Base-by-base conservation (phyloP, 148 eudicot genomes). In the Vaccinium myrtillus region DNA sequence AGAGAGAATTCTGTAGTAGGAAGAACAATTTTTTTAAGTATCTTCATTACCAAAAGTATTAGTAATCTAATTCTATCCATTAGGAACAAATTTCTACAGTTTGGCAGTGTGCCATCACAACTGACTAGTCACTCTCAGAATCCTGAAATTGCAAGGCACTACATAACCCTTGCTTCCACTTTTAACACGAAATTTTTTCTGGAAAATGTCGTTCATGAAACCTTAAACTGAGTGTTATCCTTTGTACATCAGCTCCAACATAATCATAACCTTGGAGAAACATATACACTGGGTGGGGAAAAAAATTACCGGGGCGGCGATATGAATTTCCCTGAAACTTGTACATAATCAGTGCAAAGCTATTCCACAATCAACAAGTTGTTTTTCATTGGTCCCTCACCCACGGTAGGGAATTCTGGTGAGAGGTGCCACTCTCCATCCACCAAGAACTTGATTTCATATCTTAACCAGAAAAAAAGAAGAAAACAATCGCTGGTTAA, bases 381-480 rank as follows among this genome's bases (percentile, higher is more conserved):
- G 86, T 96, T 96, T 90, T 90, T 56, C 87, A 84, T 91, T 65
- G 86, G 84, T 75, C 99, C 99, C 84, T 93, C 99, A 16, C 98
- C 99, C 39, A 90, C 86, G 3, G 92, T 92, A 18, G 94, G 98
- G 73, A 90, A 90, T 81, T 95, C 98, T 12, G 96, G 90, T 32
- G 98, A 93, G 69, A 96, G 79, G 5, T 86, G 85, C 99, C 99
- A 96, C 73, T 95, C 97, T 81, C 98, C 99, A 86, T 96, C 98
- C 59, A 96, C 94, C 91, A 96, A 84, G 89, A 96, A 95, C 88
- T 95, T 96, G 77, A 96, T 92, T 90, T 91, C 90, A 30, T 91
- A 90, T 82, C 90, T 88, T 80, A 51, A 74, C 36, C 46, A 2
- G 7, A 58, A 50, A 48, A 78, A 18, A 78, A 50, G 65, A n/a